Percentiles rank a stretch among this genome's conserved stretches.
Evolutionary conservation across 306 rosid genomes (phyloP).

Genomic region (Fragaria ananassa): DNA sequence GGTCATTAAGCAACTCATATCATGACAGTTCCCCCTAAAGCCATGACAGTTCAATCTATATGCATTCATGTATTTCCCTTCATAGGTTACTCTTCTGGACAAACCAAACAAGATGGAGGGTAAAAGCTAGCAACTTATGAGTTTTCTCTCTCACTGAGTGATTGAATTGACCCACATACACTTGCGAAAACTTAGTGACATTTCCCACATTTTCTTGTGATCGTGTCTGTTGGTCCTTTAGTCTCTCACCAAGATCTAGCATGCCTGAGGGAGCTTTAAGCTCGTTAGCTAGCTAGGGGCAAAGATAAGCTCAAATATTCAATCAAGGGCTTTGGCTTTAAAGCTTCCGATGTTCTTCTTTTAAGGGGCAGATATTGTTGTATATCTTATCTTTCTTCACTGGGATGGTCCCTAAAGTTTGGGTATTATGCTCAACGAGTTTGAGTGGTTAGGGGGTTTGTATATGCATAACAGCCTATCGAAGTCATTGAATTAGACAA

Average conservation of each 20-base stretch:
- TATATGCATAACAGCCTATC: background rate
- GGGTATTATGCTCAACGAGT: background rate
- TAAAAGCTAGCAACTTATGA: background rate
- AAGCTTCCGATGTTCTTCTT: constrained; percentile 29
- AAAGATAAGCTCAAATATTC: constrained; percentile 2
- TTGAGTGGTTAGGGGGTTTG: constrained; percentile 16
- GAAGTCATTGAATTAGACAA: constrained; percentile 22
- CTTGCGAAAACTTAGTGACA: background rate
- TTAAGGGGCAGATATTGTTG: constrained; percentile 27
- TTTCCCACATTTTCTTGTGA: background rate
- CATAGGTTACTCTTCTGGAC: background rate
- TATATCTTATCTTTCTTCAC: constrained; percentile 7
- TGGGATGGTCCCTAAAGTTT: constrained; percentile 25
- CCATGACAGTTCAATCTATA: background rate
- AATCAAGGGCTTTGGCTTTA: constrained; percentile 12
- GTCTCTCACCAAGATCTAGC: constrained; percentile 11
- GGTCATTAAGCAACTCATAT: background rate
- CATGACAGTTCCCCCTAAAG: background rate
- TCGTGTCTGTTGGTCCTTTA: constrained; percentile 14
- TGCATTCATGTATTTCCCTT: background rate
- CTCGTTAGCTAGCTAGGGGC: background rate
- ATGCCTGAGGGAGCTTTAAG: background rate
- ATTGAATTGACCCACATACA: background rate
- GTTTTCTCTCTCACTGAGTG: background rate
- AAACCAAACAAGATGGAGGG: background rate